Base-by-base conservation (phyloP, 371 early-diverging fungal species). In the Mucor saturninus region DNA sequence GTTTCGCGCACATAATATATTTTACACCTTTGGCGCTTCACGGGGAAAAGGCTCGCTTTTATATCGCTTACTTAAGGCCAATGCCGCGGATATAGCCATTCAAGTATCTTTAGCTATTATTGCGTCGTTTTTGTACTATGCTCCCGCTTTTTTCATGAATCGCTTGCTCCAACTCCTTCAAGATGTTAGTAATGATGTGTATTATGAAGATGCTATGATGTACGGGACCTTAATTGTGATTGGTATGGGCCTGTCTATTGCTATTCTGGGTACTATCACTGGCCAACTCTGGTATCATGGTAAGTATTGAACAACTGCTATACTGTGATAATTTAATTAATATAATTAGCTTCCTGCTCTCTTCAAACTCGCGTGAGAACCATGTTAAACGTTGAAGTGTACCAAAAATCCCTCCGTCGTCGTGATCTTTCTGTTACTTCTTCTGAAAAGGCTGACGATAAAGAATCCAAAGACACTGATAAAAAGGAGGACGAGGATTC, bases 391-490 rank as follows among this genome's bases (percentile, higher is more conserved):
- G 68, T 78, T 3, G 79, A 76, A 61, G 68, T 78, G 6, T 80
- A 78, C 31, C 67, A 69, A 46, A 80, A 80, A 51, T 70, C 76
- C 0, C 65, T 80, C 8, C 76, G 79, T 26, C 72, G 80, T 11
- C 69, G 76, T 5, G 74, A 78, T 53, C 68, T 62, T 13, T 54
- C 67, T 10, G 54, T 46, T 1, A 54, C 58, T 7, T 32, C 7
- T 13, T 38, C 15, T 5, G 59, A 64, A 9, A 69, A 32, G 21
- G 21, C 21, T 21, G 21, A 21, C 1, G 21, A 21, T 21, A 21
- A 21, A 21, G 21, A 21, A 5, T 43, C 29, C 4, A 3, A 38
- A 32, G 62, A 54, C 0, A 40, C 28, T 4, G 37, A 5, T 30
- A 45, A 65, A 21, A 14, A 51, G 5, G 67, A 68, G 38, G 63